Conservation (phyloP, 441 rosid species). For the Mallotus japonicus region DNA sequence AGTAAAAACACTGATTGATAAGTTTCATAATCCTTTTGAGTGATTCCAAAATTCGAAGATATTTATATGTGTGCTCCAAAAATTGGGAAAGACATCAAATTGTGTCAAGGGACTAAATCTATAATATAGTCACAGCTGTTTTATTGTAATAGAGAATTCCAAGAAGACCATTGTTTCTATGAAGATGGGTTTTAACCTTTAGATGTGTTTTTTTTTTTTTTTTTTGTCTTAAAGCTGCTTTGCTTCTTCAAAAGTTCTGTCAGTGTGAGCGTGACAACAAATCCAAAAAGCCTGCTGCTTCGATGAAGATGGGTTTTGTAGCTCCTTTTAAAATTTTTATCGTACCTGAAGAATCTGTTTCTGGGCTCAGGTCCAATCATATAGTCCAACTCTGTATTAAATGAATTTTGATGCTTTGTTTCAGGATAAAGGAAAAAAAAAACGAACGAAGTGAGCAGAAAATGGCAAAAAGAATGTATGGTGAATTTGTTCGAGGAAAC, state of each 20-base stretch:
- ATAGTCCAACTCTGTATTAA: background rate
- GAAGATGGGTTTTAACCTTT: conserved; percentile 5
- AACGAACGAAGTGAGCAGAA: background rate
- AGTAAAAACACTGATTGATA: background rate
- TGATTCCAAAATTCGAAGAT: background rate
- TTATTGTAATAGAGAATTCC: background rate
- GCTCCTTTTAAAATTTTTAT: too few species aligned
- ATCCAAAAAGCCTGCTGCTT: conserved; percentile 20
- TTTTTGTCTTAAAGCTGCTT: background rate
- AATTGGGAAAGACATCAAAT: background rate
- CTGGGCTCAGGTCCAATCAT: background rate
- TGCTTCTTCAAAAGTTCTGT: background rate
- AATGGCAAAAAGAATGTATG: too few species aligned
- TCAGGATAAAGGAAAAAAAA: background rate
- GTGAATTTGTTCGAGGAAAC: too few species aligned
- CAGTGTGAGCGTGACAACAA: background rate
- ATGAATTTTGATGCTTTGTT: background rate
- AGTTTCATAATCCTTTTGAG: background rate
- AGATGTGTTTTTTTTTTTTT: background rate
- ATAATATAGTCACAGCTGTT: background rate
- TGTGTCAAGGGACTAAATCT: too few species aligned
- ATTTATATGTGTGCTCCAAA: background rate
- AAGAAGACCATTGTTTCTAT: background rate
- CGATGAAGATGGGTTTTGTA: conserved; percentile 23
- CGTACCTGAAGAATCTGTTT: background rate